Base-by-base conservation (phyloP, 768 basidiomycete species). In the Leccinum longicurvipes region DNA sequence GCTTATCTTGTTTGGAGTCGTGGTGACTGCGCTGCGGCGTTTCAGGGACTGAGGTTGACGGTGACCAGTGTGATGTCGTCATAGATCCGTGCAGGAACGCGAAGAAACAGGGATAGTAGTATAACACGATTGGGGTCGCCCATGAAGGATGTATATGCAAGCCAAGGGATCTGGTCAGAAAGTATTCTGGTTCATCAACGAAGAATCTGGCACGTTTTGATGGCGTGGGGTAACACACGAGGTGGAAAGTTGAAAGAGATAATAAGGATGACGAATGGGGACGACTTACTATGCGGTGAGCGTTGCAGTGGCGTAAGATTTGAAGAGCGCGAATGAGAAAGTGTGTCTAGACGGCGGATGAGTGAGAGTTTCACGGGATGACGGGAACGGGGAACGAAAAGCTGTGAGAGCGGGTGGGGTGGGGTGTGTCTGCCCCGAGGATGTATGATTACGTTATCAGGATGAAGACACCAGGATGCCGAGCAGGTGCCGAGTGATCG, bases 1-100 rank as follows among this genome's bases (percentile, higher is more conserved):
- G 47, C 58, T 55, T 60, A 52, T 52, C 31, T 58, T 51, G 53
- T 19, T 23, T 15, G 17, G 12, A 56, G 62, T 55, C 65, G 60
- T 66, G 65, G 56, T 21, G 52, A 56, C 52, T 48, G 63, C 34
- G 46, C 66, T 67, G 65, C 65, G 65, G 65, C 65, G 65, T 64
- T 51, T 58, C 65, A 64, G 65, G 59, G 64, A 55, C 52, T 44
- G 1, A 10, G 2, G 5, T 7, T 54, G 7, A 59, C 47, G 53
- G 63, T 59, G 55, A 63, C n/a, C 39, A 56, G 41, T 10, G 32
- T 15, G 0, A 44, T 57, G 51, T 49, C 50, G 54, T 55, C 48
- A 63, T 60, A 2, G 42, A 34, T 29, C 4, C 34, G 21, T 32
- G 29, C 36, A 11, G 36, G 23, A 32, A 39, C 3, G 36, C 4